phyloP scores from a whole-genome alignment of 257 asterid genomes.

The Jacaranda mimosifolia region DNA sequence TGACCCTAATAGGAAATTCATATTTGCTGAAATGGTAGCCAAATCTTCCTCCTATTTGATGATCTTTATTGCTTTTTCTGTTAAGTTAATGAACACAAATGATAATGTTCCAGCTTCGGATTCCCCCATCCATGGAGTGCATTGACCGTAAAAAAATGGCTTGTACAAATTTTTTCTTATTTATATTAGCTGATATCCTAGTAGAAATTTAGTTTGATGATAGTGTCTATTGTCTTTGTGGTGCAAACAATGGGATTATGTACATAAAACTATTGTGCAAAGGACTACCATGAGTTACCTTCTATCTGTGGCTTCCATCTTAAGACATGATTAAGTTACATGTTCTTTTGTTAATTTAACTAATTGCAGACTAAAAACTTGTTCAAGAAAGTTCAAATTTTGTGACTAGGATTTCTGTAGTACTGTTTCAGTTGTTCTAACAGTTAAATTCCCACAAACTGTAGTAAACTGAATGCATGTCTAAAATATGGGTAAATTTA shows the following conservation, averaged over 20 bases:
- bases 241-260: slow-evolving; percentile 8
- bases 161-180: neutral
- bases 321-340: neutral
- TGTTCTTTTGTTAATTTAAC: neutral
- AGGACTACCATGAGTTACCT: neutral
- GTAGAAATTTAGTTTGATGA: neutral
- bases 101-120: neutral
- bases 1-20: slow-evolving; percentile 78
- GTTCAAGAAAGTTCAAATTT: neutral
- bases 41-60: neutral
- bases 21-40: slow-evolving; percentile 86
- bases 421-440: neutral
- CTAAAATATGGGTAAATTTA: neutral
- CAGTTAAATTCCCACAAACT: neutral
- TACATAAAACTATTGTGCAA: neutral
- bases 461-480: neutral
- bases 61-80: slow-evolving; percentile 2
- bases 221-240: slow-evolving; percentile 11
- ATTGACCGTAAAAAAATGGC: neutral
- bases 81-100: neutral
- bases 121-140: neutral
- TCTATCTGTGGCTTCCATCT: neutral
- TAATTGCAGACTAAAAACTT: neutral
- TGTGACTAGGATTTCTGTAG: neutral
- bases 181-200: neutral